Percentiles rank a stretch among this genome's conserved stretches.
These are phyloP conservation scores for Rhizopus delemar DNA, from an alignment of 371 early-diverging fungal genomes.

Conservation along the genomic window DNA sequence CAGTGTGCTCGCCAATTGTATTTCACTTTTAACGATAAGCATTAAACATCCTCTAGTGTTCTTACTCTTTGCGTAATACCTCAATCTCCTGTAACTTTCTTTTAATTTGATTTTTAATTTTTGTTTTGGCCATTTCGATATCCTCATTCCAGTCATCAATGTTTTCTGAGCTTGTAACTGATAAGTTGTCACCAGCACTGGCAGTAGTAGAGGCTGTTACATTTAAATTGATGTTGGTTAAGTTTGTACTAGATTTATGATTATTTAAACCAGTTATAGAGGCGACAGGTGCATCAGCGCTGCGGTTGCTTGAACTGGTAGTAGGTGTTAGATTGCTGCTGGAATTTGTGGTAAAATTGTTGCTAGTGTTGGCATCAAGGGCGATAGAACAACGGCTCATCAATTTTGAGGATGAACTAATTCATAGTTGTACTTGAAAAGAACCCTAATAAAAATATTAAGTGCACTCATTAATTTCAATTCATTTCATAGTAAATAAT, in stretches of 20 bases:
- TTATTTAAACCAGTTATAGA: constrained; percentile 16
- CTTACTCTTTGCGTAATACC: too few species aligned
- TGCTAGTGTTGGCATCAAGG: constrained; percentile 14
- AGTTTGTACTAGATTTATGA: constrained; percentile 11
- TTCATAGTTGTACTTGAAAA: constrained; percentile 19
- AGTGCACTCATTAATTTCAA: constrained; percentile 11
- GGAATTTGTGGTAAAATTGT: constrained; percentile 13
- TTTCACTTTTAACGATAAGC: too few species aligned
- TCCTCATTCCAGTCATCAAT: too few species aligned
- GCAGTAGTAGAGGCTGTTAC: constrained; percentile 6
- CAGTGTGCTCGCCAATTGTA: too few species aligned
- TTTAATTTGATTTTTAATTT: too few species aligned
- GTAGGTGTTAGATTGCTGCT: constrained; percentile 14
- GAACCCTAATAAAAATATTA: constrained; percentile 17
- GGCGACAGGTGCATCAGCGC: constrained; percentile 11
- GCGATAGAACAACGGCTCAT: constrained; percentile 18
- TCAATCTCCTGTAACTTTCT: too few species aligned
- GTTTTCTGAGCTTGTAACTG: too few species aligned
- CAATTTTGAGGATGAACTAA: constrained; percentile 16
- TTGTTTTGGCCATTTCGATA: too few species aligned
- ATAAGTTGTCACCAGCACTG: constrained; percentile 15
- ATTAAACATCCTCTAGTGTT: too few species aligned
- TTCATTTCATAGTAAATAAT: constrained; percentile 16
- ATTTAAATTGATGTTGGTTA: constrained; percentile 13
- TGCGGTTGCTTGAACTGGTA: constrained; percentile 15